Evolutionary conservation across 1,284 basidiomycete genomes (phyloP).

Genomic region (Heterobasidion annosum): DNA sequence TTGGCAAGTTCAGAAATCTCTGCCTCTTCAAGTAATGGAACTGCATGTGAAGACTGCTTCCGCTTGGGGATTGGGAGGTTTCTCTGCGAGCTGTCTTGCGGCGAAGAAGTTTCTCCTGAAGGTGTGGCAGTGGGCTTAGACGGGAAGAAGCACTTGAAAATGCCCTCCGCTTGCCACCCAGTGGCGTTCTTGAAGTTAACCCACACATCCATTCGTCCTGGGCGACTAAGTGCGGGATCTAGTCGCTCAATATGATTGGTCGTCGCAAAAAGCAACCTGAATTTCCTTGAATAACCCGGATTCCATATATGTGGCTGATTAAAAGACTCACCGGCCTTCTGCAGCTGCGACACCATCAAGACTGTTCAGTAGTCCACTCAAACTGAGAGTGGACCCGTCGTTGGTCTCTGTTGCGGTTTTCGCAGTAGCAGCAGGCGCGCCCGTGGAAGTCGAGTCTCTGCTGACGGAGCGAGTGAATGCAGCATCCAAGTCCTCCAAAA

Average conservation of each 20-base stretch:
- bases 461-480: conserved; percentile 78
- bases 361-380: conserved; percentile 76
- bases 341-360: conserved; percentile 83
- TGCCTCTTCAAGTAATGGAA: conserved; percentile 60
- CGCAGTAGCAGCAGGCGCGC: conserved; percentile 42
- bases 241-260: conserved; percentile 83
- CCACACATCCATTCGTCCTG: conserved; percentile 84
- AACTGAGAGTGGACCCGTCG: conserved; percentile 72
- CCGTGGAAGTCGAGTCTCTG: conserved; percentile 71
- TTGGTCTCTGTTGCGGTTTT: conserved; percentile 33
- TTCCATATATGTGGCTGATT: conserved; percentile 2
- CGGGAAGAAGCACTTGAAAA: conserved; percentile 90
- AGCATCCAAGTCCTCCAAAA: conserved; percentile 82
- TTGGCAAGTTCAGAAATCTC: conserved; percentile 70
- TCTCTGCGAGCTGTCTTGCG: conserved; percentile 46
- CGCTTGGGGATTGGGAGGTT: conserved; percentile 63
- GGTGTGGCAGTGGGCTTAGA: conserved; percentile 29
- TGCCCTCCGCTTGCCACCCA: conserved; percentile 80
- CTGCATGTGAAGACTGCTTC: conserved; percentile 45
- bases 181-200: conserved; percentile 82
- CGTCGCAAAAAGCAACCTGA: conserved; percentile 70
- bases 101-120: conserved; percentile 18
- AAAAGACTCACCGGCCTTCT: conserved; percentile 63
- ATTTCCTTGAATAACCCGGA: conserved; percentile 2
- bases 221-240: conserved; percentile 72